Evolutionary conservation across 179 eudicot genomes (phyloP).

Genomic region (Amaranthus tricolor): DNA sequence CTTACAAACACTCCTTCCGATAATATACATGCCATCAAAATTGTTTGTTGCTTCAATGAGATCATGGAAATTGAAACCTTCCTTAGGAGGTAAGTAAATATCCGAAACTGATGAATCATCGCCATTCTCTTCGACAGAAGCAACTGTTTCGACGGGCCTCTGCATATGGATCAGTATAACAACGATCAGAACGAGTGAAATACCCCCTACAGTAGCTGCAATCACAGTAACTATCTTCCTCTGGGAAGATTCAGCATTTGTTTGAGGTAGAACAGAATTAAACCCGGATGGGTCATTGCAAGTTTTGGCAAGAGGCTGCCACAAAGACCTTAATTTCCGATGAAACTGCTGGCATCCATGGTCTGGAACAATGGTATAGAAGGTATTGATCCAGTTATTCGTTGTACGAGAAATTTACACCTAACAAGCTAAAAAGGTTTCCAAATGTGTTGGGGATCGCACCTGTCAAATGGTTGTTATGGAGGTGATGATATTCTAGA

Average conservation of each 20-base stretch:
- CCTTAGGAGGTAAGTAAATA: constrained; percentile 87
- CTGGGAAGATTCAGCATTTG: constrained; percentile 29
- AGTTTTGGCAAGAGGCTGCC: constrained; percentile 53
- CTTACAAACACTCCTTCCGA: constrained; percentile 85
- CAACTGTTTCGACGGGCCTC: constrained; percentile 51
- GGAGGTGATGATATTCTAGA: constrained; percentile 61
- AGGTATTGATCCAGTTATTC: constrained; percentile 71
- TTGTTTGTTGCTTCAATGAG: constrained; percentile 71
- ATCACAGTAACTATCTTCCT: constrained; percentile 56
- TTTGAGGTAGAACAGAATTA: constrained; percentile 24
- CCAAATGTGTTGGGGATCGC: constrained; percentile 73
- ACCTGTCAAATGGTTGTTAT: constrained; percentile 74
- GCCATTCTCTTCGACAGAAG: constrained; percentile 47
- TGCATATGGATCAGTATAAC: constrained; percentile 59
- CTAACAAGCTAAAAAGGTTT: constrained; percentile 67
- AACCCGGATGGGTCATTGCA: constrained; percentile 35
- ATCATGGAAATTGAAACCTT: constrained; percentile 81
- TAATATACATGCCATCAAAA: constrained; percentile 56
- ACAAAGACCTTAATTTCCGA: constrained; percentile 72
- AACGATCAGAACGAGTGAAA: constrained; percentile 68
- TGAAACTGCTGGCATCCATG: constrained; percentile 61
- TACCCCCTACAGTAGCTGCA: constrained; percentile 64
- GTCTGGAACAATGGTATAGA: constrained; percentile 59
- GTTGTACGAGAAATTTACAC: constrained; percentile 75
- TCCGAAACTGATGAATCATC: constrained; percentile 55